Evolutionary conservation across 192 early-diverging fungal genomes (phyloP).

Genomic region (Backusella parvicylindrica): DNA sequence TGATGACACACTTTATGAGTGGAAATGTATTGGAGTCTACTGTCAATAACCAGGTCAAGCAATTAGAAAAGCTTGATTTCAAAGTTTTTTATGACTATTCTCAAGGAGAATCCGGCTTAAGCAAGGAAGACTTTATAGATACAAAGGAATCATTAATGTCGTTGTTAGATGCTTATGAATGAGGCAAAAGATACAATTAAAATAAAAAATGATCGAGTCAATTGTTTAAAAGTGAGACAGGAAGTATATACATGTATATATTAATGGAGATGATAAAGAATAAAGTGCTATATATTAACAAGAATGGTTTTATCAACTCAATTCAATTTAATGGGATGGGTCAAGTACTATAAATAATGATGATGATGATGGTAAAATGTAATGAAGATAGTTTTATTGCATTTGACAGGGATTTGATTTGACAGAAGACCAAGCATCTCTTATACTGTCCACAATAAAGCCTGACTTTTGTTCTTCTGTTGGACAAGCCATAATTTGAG

Average conservation of each 20-base stretch:
- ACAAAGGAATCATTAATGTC: slow-evolving; percentile 22
- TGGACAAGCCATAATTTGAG: slow-evolving; percentile 37
- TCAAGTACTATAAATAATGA: too few relatives aligned
- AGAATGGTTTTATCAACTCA: too few relatives aligned
- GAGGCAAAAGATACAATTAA: too few relatives aligned
- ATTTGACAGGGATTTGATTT: slow-evolving; percentile 11
- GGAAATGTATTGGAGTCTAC: not conserved
- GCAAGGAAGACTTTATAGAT: slow-evolving; percentile 16
- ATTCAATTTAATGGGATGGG: too few relatives aligned
- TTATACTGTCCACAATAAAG: slow-evolving; percentile 44
- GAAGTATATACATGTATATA: too few relatives aligned
- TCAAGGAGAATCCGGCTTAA: slow-evolving; percentile 13
- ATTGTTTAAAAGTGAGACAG: too few relatives aligned
- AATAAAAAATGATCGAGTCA: too few relatives aligned
- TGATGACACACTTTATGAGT: slow-evolving; percentile 14
- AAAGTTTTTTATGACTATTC: slow-evolving; percentile 18
- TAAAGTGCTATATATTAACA: too few relatives aligned
- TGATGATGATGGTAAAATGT: too few relatives aligned
- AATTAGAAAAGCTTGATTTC: slow-evolving; percentile 8
- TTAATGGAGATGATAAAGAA: too few relatives aligned
- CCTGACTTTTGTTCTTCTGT: slow-evolving; percentile 40
- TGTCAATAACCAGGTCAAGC: not conserved
- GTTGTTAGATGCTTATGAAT: slow-evolving; percentile 19
- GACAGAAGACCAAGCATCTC: slow-evolving; percentile 25
- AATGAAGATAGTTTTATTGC: too few relatives aligned